Percentiles rank a stretch among this genome's conserved stretches.
Conservation (phyloP, 768 basidiomycete species). For the Boletus edulis region DNA sequence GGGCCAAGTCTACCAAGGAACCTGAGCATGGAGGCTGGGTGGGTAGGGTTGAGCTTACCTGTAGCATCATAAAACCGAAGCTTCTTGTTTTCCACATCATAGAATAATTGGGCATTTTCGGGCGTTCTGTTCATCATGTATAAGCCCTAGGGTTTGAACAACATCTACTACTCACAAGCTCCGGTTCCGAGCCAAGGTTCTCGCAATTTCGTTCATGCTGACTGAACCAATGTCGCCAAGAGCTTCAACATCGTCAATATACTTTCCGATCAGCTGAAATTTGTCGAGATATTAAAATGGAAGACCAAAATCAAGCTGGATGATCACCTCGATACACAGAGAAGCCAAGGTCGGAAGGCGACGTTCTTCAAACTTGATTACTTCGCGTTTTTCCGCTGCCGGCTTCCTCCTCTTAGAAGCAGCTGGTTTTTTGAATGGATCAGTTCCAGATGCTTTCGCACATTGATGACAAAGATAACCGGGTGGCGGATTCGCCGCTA, state of each 20-base stretch:
- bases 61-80: slow-evolving; percentile 88
- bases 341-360: slow-evolving; percentile 70
- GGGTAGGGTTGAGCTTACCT: slow-evolving; percentile 47
- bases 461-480: slow-evolving; percentile 87
- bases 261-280: slow-evolving; percentile 70
- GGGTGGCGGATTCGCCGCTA: slow-evolving; percentile 63
- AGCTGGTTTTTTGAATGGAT: slow-evolving; percentile 83
- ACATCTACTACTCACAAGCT: slow-evolving; percentile 57
- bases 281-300: background rate
- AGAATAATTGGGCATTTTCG: slow-evolving; percentile 83
- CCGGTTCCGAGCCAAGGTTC: slow-evolving; percentile 77
- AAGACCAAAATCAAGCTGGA: background rate
- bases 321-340: slow-evolving; percentile 71
- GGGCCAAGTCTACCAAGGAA: slow-evolving; percentile 55
- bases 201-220: slow-evolving; percentile 83
- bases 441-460: slow-evolving; percentile 69
- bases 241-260: slow-evolving; percentile 87
- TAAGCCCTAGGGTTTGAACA: background rate
- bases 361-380: slow-evolving; percentile 68
- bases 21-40: background rate
- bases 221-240: slow-evolving; percentile 83
- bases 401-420: slow-evolving; percentile 60
- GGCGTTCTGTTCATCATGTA: slow-evolving; percentile 49
- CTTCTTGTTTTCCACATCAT: slow-evolving; percentile 62
- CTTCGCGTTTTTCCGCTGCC: slow-evolving; percentile 62